Evolutionary conservation across 345 rosid species (phyloP).

Genomic region (rapeseed (Brassica napus)): Da-Ae NC_063440.1:17864501-17865000

Average conservation of each 20-base stretch:
- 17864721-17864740: constrained; percentile 38
- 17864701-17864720: neutral
- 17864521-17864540: neutral
- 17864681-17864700: neutral
- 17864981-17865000: neutral
- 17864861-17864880: neutral
- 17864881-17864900: constrained; percentile 54
- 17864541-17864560: constrained; percentile 49
- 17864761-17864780: constrained; percentile 41
- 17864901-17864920: constrained; percentile 70
- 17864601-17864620: constrained; percentile 59
- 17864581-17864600: constrained; percentile 56
- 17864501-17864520: neutral
- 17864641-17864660: neutral
- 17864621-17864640: constrained; percentile 26
- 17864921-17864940: constrained; percentile 66
- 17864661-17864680: neutral
- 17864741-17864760: constrained; percentile 37
- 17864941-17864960: constrained; percentile 58
- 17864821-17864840: neutral
- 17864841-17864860: neutral
- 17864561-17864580: constrained; percentile 46
- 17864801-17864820: constrained; percentile 16
- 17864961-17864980: constrained; percentile 8
- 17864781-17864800: constrained; percentile 39